These are phyloP conservation scores for Diaporthe nobilis DNA, from an alignment of 2,329 filamentous ascomycete genomes.

Conservation along the genomic window DNA sequence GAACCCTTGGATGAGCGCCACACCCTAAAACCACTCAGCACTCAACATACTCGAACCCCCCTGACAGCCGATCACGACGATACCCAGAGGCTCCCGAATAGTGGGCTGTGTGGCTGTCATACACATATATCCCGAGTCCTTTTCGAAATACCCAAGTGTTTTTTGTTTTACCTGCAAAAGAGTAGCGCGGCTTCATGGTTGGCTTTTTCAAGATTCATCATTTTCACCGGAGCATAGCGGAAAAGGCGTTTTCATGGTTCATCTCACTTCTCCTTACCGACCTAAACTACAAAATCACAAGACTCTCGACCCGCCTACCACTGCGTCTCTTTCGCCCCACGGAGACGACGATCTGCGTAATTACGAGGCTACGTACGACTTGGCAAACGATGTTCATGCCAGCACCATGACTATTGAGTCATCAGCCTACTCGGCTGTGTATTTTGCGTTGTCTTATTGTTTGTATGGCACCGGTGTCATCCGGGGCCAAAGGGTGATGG, in stretches of 20 bases:
- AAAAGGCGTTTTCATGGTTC: slow-evolving; percentile 38
- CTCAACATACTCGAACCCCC: slow-evolving; percentile 4
- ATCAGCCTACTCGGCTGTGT: slow-evolving; percentile 25
- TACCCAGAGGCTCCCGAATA: slow-evolving; percentile 29
- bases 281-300: slow-evolving; percentile 20
- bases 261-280: slow-evolving; percentile 15
- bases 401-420: slow-evolving; percentile 9
- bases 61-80: slow-evolving; percentile 38
- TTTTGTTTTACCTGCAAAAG: slow-evolving; percentile 20
- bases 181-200: slow-evolving; percentile 32
- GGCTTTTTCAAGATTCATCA: slow-evolving; percentile 37
- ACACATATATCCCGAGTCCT: slow-evolving; percentile 29
- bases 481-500: background rate
- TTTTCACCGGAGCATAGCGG: slow-evolving; percentile 41
- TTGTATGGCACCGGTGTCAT: background rate
- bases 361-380: slow-evolving; percentile 30
- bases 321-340: slow-evolving; percentile 6
- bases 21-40: slow-evolving; percentile 23
- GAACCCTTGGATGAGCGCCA: slow-evolving; percentile 61
- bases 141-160: slow-evolving; percentile 33
- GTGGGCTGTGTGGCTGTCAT: slow-evolving; percentile 16
- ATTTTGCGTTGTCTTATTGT: slow-evolving; percentile 15
- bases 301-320: slow-evolving; percentile 5
- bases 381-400: slow-evolving; percentile 27
- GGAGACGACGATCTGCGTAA: slow-evolving; percentile 19